Evolutionary conservation across 495 filamentous ascomycete genomes (phyloP), one percentile per base, ranked within the genome.

Genomic region (Hypoxylon fuscum): DNA sequence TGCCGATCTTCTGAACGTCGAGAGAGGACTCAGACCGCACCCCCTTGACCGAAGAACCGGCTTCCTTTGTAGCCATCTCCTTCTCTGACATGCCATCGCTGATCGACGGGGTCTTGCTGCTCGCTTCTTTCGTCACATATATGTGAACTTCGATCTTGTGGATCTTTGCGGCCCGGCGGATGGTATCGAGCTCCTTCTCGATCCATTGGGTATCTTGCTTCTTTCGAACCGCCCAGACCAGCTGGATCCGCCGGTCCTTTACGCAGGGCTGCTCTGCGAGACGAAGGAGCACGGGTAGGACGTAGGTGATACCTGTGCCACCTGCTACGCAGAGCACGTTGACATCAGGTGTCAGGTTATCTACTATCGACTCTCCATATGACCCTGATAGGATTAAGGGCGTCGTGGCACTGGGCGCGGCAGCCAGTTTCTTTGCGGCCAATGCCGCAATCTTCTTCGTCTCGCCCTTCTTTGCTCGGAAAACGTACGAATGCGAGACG

Each of bases 281-380:
- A 0, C 75, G 64, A 7, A 84, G 75, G 1, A 87, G 67, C 0
- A 86, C 68, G 0, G 87, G 86, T 0, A 89, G 76, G 1, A 86
- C 79, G 61, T 85, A 89, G 0, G 86, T 81, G 31, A 88, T 82
- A 3, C 87, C 87, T 0, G 87, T 89, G 7, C 88, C 86, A 25
- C 87, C 86, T 3, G 87, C 85, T 1, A 89, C 71, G 54, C 81
- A 85, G 7, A 89, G 74, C 15, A 89, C 70, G 49, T 89, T 89
- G 20, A 75, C 72, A 20, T 77, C 74, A 12, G 72, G 68, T 2
- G 70, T 74, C 17, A 77, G 22, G 17, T 74, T 48, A 12, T 76
- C 73, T 32, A 76, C 66, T 35, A 83, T 78, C 1, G 76, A 69
- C 25, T 79, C 77, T 5, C 86, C 86, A 47, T 90, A 90, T 0